Base-by-base conservation (phyloP, 768 basidiomycete genomes). In the Leccinum uliginosum region DNA sequence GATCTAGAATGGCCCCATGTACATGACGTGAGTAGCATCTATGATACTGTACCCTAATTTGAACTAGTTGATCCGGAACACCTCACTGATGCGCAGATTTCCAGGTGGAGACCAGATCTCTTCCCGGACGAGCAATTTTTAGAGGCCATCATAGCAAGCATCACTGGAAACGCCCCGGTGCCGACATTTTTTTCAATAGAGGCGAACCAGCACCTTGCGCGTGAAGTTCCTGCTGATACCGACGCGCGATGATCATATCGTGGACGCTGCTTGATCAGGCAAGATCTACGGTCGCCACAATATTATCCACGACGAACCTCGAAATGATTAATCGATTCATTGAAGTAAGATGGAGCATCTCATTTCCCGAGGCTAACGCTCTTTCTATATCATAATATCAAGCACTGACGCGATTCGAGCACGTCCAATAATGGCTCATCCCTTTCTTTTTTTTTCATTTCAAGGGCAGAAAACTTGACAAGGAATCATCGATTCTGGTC, bases 41-140 rank as follows among this genome's bases (percentile, higher is more conserved):
- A n/a, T n/a, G n/a, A 11, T 29, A 32, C 38, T 50, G 24, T 17
- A 38, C 35, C 17, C 35, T 38, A 8, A n/a, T n/a, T n/a, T n/a
- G n/a, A n/a, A 17, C 35, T 17, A 38, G 7, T 44, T 48, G 1
- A n/a, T 24, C 9, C 19, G 8, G 45, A 2, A 3, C 4, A 44
- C 19, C 48, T 53, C 38, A 2, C 48, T 53, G 55, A 35, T 23
- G 38, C n/a, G 15, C 6, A 15, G 5, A 49, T 15, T 46, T 2
- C 56, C 55, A 74, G 74, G 23, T 81, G 78, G 83, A 78, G 62
- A 15, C 73, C 77, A 10, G 69, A 64, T 17, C 74, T 75, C 10
- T 69, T 78, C 32, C 71, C 81, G 2, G 85, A 88, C 55, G 83
- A 83, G 53, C 76, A 82, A 32, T 80, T 80, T 9, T 86, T 89